phyloP scores from a whole-genome alignment of 805 yeast species.

The Candida maris region DNA sequence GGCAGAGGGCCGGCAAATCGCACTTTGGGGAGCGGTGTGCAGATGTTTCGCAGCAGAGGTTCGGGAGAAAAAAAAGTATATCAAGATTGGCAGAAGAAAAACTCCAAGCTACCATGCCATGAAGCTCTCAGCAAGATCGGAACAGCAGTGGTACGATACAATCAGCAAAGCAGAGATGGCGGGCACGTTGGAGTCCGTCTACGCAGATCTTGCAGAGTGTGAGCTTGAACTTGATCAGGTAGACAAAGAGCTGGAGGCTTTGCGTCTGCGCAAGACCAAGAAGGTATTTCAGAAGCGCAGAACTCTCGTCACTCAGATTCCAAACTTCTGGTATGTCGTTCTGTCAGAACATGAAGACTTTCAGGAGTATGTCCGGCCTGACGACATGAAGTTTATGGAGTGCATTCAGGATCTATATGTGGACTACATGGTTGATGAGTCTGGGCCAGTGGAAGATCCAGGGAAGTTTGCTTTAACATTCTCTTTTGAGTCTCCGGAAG shows the following conservation, averaged over 20 bases:
- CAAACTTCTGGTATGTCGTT: slow-evolving; percentile 85
- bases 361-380: slow-evolving; percentile 70
- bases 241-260: slow-evolving; percentile 57
- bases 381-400: slow-evolving; percentile 76
- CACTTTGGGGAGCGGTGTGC: too few species aligned
- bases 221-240: slow-evolving; percentile 57
- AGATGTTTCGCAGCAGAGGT: too few species aligned
- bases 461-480: slow-evolving; percentile 56
- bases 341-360: slow-evolving; percentile 82
- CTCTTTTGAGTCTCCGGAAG: slow-evolving; percentile 46
- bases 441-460: slow-evolving; percentile 34
- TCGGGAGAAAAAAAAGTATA: too few species aligned
- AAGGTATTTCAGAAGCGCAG: slow-evolving; percentile 59
- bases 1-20: too few species aligned
- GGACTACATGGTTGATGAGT: slow-evolving; percentile 38
- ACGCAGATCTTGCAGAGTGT: slow-evolving; percentile 49
- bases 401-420: slow-evolving; percentile 61
- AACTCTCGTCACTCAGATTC: slow-evolving; percentile 47
- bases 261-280: slow-evolving; percentile 48
- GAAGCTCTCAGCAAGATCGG: too few species aligned
- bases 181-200: slow-evolving; percentile 34
- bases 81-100: too few species aligned
- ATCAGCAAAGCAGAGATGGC: too few species aligned
- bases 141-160: too few species aligned
- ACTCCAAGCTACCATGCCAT: too few species aligned